Base-by-base conservation (phyloP, 306 rosid species). In the Dryas drummondii region DNA sequence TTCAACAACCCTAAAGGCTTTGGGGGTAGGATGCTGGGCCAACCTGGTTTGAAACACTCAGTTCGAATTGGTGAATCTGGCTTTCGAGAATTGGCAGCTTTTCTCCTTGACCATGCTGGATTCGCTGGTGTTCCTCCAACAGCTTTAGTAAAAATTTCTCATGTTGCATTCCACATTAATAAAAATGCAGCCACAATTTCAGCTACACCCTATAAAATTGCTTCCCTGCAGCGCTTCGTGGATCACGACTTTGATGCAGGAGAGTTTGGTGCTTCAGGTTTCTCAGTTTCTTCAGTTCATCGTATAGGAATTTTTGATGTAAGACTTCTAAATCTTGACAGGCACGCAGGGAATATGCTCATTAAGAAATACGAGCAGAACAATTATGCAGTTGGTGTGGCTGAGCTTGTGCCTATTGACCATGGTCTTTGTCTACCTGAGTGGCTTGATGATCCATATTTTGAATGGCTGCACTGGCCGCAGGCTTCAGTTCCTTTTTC, bases 401-500 rank as follows among this genome's bases (percentile, higher is more conserved):
- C 84, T 17, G 93, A 91, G 56, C 96, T 94, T 72, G 93, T 91
- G 71, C 98, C 98, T 0, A 91, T 94, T 47, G 98, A 94, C 77
- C 98, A 94, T 63, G 98, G 98, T 13, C 88, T 94, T 71, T 94
- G 96, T 81, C 89, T 94, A 14, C 98, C 97, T 9, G 98, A 94
- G 81, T 91, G 96, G 94, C 80, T 94, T 4, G 98, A 91, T 68
- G 98, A 91, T 78, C 98, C 97, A 13, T 94, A 94, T 77, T 94
- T 91, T 40, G 98, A 94, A 78, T 91, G 98, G 98, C 80, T 94
- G 77, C 98, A 94, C 68, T 94, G 97, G 98, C 94, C 97, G 70
- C 98, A 94, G 76, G 96, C 98, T 52, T 88, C 87, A 0, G 62
- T 84, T 76, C 93, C 97, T 40, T 94, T 94, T 80, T 91, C 94